These are phyloP conservation scores for Lodderomyces elongisporus DNA, from an alignment of 1,139 yeast genomes.

Conservation along the genomic window DNA sequence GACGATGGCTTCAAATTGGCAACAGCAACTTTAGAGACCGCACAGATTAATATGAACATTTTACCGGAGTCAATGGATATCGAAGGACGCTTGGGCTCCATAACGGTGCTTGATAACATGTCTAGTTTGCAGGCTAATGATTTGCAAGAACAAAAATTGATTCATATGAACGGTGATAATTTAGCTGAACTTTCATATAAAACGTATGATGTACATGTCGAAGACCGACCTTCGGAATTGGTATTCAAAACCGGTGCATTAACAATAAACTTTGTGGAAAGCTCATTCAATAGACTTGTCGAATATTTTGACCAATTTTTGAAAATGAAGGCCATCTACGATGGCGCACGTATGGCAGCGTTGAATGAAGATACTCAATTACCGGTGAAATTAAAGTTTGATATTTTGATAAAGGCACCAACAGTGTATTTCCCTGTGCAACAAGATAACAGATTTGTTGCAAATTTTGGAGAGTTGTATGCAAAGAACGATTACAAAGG, in stretches of 20 bases:
- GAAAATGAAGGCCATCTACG: conserved; percentile 82
- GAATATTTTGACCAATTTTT: conserved; percentile 70
- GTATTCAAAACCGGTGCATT: conserved; percentile 73
- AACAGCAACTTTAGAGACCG: conserved; percentile 70
- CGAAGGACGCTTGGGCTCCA: conserved; percentile 70
- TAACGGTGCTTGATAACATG: conserved; percentile 73
- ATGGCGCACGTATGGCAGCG: conserved; percentile 84
- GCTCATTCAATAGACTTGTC: conserved; percentile 65
- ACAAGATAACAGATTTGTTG: conserved; percentile 55
- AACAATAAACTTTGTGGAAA: conserved; percentile 72
- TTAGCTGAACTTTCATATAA: conserved; percentile 81
- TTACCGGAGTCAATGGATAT: conserved; percentile 79
- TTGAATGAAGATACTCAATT: conserved; percentile 59
- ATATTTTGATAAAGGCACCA: conserved; percentile 74
- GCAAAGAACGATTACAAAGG: conserved; percentile 56
- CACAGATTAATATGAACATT: conserved; percentile 59
- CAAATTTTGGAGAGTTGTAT: conserved; percentile 79
- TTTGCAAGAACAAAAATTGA: conserved; percentile 58
- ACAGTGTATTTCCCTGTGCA: conserved; percentile 71
- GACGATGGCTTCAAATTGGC: conserved; percentile 84
- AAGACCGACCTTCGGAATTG: conserved; percentile 44
- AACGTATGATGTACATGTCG: conserved; percentile 61
- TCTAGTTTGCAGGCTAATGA: conserved; percentile 58
- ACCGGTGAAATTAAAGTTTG: conserved; percentile 63
- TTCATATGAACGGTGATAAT: conserved; percentile 78